Evolutionary conservation across 108 stramenopile genomes (phyloP).

Genomic region (Aureococcus anophagefferens): DNA sequence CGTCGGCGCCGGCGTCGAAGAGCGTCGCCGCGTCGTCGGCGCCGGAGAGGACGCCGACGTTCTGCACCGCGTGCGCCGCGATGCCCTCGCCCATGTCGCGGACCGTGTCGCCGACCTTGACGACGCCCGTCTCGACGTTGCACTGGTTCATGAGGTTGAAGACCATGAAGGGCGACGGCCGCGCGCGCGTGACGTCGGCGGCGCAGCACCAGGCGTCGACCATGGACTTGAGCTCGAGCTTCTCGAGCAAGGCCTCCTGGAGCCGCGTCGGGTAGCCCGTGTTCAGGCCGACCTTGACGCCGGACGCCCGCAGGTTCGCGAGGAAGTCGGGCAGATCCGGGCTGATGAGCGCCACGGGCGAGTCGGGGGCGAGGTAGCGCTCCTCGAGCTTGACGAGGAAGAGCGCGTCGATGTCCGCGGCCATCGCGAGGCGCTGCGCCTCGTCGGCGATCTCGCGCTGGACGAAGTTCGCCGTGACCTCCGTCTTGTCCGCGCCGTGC

Average conservation of each 20-base stretch:
- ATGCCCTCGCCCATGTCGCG: slow-evolving; percentile 3
- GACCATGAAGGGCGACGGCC: slow-evolving; percentile 2
- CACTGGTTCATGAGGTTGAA: neutral
- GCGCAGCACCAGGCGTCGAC: neutral
- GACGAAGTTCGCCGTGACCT: slow-evolving; percentile 7
- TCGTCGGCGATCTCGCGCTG: neutral
- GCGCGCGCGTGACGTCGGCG: neutral
- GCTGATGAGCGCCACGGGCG: neutral
- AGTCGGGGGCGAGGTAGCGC: neutral
- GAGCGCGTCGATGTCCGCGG: neutral
- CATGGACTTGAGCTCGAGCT: neutral
- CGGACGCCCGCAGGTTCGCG: neutral
- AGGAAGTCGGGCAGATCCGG: neutral
- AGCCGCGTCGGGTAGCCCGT: slow-evolving; percentile 6
- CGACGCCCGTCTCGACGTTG: neutral
- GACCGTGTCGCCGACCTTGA: slow-evolving; percentile 3
- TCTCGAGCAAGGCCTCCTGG: slow-evolving; percentile 1
- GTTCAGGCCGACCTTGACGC: slow-evolving; percentile 5
- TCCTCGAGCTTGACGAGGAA: neutral
- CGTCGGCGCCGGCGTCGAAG: neutral
- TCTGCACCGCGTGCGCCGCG: neutral
- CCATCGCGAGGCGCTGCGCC: neutral
- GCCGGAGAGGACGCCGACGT: neutral
- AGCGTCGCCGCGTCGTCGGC: slow-evolving; percentile 1
- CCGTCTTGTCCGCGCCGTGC: slow-evolving; percentile 2